phyloP scores from a whole-genome alignment of 768 basidiomycete species.

The Tulasnella sp. region DNA sequence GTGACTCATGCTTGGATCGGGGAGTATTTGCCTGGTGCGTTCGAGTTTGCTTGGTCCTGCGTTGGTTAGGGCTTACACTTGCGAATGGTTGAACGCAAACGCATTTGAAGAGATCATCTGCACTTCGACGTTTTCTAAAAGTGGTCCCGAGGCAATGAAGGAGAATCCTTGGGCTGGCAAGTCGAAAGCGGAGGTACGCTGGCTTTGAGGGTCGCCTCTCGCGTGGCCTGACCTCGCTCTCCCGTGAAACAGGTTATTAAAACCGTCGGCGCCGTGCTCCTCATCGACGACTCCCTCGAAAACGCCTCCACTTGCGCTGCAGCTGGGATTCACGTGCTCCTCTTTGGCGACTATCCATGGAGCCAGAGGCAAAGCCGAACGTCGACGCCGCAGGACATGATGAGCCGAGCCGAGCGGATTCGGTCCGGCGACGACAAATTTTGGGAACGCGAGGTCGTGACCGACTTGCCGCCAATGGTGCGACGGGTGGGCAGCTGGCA shows the following conservation, averaged over 20 bases:
- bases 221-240: not conserved
- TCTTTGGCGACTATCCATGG: constrained; percentile 21
- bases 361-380: not conserved
- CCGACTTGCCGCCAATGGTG: not conserved
- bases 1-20: constrained; percentile 15
- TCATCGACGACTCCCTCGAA: constrained; percentile 31
- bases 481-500: constrained; percentile 3
- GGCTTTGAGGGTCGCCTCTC: too few relatives aligned
- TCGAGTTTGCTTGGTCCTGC: not conserved
- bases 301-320: not conserved
- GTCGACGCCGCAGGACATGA: not conserved
- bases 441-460: constrained; percentile 26
- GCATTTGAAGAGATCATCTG: constrained; percentile 25
- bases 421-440: constrained; percentile 14
- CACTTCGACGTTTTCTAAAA: constrained; percentile 1
- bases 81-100: not conserved
- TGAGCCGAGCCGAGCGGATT: constrained; percentile 25
- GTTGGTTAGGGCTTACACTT: not conserved
- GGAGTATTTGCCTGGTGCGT: constrained; percentile 23
- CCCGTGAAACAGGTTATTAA: not conserved
- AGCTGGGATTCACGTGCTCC: constrained; percentile 16
- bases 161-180: constrained; percentile 26
- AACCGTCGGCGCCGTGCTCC: not conserved
- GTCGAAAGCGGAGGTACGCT: constrained; percentile 25
- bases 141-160: not conserved